A percentile compares a stretch with the other conserved stretches of the same genome.
phyloP scores from a whole-genome alignment of 768 basidiomycete genomes.

The Myochromella boudieri region DNA sequence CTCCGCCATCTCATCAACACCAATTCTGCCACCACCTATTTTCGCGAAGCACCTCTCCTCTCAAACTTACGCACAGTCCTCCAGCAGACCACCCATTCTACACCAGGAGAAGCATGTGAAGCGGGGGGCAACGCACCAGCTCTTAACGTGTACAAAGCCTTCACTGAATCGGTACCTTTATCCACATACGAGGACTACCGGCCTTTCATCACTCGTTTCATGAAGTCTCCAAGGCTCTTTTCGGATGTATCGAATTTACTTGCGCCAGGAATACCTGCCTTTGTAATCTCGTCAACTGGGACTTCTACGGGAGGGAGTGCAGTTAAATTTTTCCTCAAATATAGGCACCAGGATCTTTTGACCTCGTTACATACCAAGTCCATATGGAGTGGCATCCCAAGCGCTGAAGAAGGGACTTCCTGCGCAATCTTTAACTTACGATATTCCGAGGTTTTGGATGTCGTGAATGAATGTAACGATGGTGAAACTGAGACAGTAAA shows the following conservation, averaged over 20 bases:
- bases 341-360: too few relatives aligned
- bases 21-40: slow-evolving; percentile 4
- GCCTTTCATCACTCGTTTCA: slow-evolving; percentile 8
- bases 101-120: not conserved
- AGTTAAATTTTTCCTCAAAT: slow-evolving; percentile 17
- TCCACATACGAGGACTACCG: slow-evolving; percentile 11
- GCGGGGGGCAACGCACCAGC: too few relatives aligned
- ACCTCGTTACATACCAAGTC: too few relatives aligned
- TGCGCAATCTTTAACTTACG: slow-evolving; percentile 7
- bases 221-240: slow-evolving; percentile 1
- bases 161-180: slow-evolving; percentile 3
- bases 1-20: slow-evolving; percentile 2
- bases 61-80: slow-evolving; percentile 3
- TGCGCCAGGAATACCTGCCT: slow-evolving; percentile 17
- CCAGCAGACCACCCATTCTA: not conserved
- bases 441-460: slow-evolving; percentile 5
- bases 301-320: slow-evolving; percentile 15
- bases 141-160: too few relatives aligned
- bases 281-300: slow-evolving; percentile 17
- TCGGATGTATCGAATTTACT: slow-evolving; percentile 12
- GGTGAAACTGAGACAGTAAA: not conserved
- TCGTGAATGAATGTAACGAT: not conserved
- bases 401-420: not conserved
- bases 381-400: not conserved
- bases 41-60: slow-evolving; percentile 2